Evolutionary conservation across 2,329 filamentous ascomycete species (phyloP).

Genomic region (Aspergillus nomiae): DNA sequence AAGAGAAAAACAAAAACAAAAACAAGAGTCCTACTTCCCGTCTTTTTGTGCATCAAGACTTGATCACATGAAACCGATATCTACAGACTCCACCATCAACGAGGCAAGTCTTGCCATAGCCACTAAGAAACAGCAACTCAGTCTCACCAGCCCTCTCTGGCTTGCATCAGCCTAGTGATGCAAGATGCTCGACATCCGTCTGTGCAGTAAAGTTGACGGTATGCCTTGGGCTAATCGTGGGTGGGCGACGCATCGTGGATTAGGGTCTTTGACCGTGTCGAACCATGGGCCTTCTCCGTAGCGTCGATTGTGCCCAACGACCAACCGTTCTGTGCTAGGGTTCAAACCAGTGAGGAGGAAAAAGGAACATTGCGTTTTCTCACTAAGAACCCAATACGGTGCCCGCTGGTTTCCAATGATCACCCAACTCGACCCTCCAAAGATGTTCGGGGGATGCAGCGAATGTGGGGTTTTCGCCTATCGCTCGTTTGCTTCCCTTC

Average conservation of each 20-base stretch:
- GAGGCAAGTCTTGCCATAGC: neutral
- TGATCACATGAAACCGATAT: neutral
- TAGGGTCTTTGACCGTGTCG: slow-evolving; percentile 5
- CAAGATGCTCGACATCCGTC: slow-evolving; percentile 19
- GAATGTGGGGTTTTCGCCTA: slow-evolving; percentile 30
- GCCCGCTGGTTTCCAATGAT: slow-evolving; percentile 12
- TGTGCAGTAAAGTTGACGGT: slow-evolving; percentile 9
- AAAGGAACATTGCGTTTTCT: neutral
- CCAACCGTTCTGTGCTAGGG: slow-evolving; percentile 4
- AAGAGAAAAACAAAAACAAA: neutral
- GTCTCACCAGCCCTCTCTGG: slow-evolving; percentile 1
- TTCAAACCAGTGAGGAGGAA: slow-evolving; percentile 1
- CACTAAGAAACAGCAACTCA: slow-evolving; percentile 9
- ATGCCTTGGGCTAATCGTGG: slow-evolving; percentile 2
- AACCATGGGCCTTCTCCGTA: slow-evolving; percentile 6
- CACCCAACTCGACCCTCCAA: slow-evolving; percentile 5
- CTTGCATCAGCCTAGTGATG: slow-evolving; percentile 17
- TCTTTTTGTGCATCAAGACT: neutral
- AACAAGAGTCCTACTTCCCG: neutral
- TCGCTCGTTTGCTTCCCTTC: slow-evolving; percentile 19
- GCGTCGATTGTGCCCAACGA: slow-evolving; percentile 13
- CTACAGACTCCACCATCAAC: neutral
- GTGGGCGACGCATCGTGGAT: slow-evolving; percentile 8
- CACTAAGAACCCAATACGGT: neutral
- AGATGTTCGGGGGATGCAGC: slow-evolving; percentile 14